Evolutionary conservation across 129 eudicot species (phyloP).

Genomic region (Escallonia herrerae): DNA sequence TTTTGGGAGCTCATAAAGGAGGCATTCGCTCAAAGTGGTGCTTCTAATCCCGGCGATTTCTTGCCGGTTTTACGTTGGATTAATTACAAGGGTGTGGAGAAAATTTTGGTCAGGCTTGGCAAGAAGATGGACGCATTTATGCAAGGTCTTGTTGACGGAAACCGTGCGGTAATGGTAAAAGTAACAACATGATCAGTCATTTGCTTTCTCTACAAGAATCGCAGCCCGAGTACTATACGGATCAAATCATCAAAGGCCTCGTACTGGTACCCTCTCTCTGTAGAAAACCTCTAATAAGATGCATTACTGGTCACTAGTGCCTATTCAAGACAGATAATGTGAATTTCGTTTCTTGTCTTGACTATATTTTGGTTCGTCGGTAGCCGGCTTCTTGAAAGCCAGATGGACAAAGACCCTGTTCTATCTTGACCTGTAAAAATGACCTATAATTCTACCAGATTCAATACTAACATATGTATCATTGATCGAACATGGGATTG

Average conservation of each 20-base stretch:
- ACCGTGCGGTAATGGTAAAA: conserved; percentile 6
- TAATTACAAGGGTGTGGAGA: conserved; percentile 19
- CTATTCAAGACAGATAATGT: too few relatives aligned
- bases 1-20: conserved; percentile 16
- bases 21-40: conserved; percentile 4
- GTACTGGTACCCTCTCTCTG: conserved; percentile 11
- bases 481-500: too few relatives aligned
- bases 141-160: conserved; percentile 21
- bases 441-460: too few relatives aligned
- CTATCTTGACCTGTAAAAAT: too few relatives aligned
- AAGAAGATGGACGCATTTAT: conserved; percentile 12
- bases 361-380: too few relatives aligned
- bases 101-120: conserved; percentile 11
- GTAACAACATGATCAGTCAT: conserved; percentile 17
- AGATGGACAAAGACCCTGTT: too few relatives aligned
- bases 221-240: conserved; percentile 23
- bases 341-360: too few relatives aligned
- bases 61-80: conserved; percentile 27
- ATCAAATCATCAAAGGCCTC: conserved; percentile 26
- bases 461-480: too few relatives aligned
- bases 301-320: too few relatives aligned
- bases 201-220: conserved; percentile 23
- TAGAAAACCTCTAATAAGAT: too few relatives aligned
- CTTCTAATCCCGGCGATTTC: conserved; percentile 30
- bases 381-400: too few relatives aligned